Evolutionary conservation across 352 stramenopile species (phyloP).

Genomic region (Globisporangium echinulatum): DNA sequence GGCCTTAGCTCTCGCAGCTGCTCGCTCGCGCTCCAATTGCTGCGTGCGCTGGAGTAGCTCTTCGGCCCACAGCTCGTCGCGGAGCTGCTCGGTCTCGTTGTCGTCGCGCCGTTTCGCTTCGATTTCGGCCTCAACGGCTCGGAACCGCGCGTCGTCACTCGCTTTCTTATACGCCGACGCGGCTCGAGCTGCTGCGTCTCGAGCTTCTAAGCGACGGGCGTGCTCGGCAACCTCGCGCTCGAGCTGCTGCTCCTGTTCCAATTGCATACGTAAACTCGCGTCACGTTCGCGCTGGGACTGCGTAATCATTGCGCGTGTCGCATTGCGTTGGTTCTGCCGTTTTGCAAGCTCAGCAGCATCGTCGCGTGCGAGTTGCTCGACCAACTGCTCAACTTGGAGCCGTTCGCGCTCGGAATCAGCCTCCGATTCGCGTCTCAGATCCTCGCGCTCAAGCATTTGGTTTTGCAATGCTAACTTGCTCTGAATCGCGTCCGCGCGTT

Average conservation of each 20-base stretch:
- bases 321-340: constrained; percentile 49
- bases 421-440: constrained; percentile 57
- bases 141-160: constrained; percentile 63
- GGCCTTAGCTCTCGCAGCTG: constrained; percentile 50
- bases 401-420: constrained; percentile 71
- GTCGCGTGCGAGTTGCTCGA: constrained; percentile 82
- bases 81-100: constrained; percentile 84
- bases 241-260: constrained; percentile 26
- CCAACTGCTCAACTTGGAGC: constrained; percentile 79
- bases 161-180: constrained; percentile 66
- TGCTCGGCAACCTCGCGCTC: constrained; percentile 52
- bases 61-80: constrained; percentile 91
- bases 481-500: constrained; percentile 61
- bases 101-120: constrained; percentile 71
- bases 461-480: constrained; percentile 61
- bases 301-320: constrained; percentile 52
- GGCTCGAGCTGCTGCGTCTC: constrained; percentile 42
- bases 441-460: constrained; percentile 65
- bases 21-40: constrained; percentile 67
- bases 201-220: constrained; percentile 32
- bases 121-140: constrained; percentile 81
- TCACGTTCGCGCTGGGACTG: constrained; percentile 41
- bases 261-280: constrained; percentile 13
- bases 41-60: constrained; percentile 75
- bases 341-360: constrained; percentile 71